Conservation (phyloP, 495 filamentous ascomycete genomes). For the Penicillium fimorum region DNA sequence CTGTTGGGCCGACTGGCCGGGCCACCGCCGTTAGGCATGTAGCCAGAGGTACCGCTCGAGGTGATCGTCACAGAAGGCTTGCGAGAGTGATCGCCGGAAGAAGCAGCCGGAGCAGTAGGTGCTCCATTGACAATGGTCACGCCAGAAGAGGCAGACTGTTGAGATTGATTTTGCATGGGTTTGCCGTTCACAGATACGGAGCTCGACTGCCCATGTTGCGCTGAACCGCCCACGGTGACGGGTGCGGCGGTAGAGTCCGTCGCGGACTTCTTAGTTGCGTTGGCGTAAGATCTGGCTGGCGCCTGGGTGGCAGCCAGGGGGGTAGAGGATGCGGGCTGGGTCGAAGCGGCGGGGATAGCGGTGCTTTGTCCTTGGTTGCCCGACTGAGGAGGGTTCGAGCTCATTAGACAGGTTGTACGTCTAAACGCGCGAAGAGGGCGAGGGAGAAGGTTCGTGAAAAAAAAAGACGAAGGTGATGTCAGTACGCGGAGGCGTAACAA, state of each 20-base stretch:
- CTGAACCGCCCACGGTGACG: slow-evolving; percentile 69
- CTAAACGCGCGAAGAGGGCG: slow-evolving; percentile 30
- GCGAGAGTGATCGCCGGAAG: slow-evolving; percentile 68
- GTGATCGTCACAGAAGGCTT: slow-evolving; percentile 88
- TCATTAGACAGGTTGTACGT: slow-evolving; percentile 50
- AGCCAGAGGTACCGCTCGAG: slow-evolving; percentile 69
- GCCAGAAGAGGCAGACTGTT: slow-evolving; percentile 48
- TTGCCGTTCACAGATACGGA: slow-evolving; percentile 82
- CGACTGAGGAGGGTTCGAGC: slow-evolving; percentile 50
- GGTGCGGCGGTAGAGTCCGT: slow-evolving; percentile 62
- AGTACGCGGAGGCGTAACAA: slow-evolving; percentile 32
- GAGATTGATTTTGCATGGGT: slow-evolving; percentile 54
- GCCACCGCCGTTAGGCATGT: slow-evolving; percentile 75
- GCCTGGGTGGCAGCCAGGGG: slow-evolving; percentile 55
- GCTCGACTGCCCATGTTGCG: slow-evolving; percentile 80
- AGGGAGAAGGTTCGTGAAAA: slow-evolving; percentile 3
- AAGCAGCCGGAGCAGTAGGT: slow-evolving; percentile 49
- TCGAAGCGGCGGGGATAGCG: slow-evolving; percentile 38
- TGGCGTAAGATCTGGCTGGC: slow-evolving; percentile 61
- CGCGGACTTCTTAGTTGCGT: slow-evolving; percentile 79
- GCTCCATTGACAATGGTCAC: slow-evolving; percentile 69
- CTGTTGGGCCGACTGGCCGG: slow-evolving; percentile 59
- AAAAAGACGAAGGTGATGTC: slow-evolving; percentile 31
- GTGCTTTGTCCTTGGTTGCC: slow-evolving; percentile 54
- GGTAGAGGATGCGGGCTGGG: slow-evolving; percentile 49